These are phyloP conservation scores for Camptophora hylomeconis DNA, from an alignment of 2,329 filamentous ascomycete species.

Conservation along the genomic window DNA sequence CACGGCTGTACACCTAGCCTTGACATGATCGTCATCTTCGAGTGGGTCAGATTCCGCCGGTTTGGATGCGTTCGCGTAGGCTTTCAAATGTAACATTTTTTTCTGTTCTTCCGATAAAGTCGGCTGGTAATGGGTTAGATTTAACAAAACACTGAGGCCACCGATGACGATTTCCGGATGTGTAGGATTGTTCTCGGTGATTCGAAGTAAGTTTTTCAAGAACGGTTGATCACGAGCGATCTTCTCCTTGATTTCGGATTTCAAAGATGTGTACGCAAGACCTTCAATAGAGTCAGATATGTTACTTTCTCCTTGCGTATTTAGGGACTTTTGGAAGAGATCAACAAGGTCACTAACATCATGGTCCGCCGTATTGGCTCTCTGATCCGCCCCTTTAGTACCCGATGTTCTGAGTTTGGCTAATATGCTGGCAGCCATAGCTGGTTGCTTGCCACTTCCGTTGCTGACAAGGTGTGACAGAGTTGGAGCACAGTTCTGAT, in stretches of 20 bases:
- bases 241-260: slow-evolving; percentile 71
- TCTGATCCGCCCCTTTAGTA: slow-evolving; percentile 24
- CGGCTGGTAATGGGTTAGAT: slow-evolving; percentile 71
- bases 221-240: slow-evolving; percentile 57
- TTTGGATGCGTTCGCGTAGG: slow-evolving; percentile 79
- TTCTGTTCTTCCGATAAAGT: slow-evolving; percentile 77
- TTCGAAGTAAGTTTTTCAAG: slow-evolving; percentile 51
- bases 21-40: slow-evolving; percentile 64
- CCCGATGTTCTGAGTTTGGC: slow-evolving; percentile 43
- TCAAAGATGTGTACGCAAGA: slow-evolving; percentile 79
- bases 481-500: slow-evolving; percentile 76
- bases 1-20: slow-evolving; percentile 60
- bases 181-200: slow-evolving; percentile 35
- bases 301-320: slow-evolving; percentile 28
- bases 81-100: slow-evolving; percentile 81
- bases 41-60: slow-evolving; percentile 50
- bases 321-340: slow-evolving; percentile 38
- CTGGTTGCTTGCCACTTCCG: slow-evolving; percentile 42
- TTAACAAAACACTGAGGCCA: slow-evolving; percentile 70
- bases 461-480: slow-evolving; percentile 71
- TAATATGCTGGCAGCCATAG: slow-evolving; percentile 57
- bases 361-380: slow-evolving; percentile 23
- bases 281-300: slow-evolving; percentile 77
- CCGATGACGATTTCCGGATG: slow-evolving; percentile 70
- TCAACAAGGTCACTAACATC: slow-evolving; percentile 40